phyloP scores from a whole-genome alignment of 2,329 filamentous ascomycete species.

The Talaromyces islandicus region DNA sequence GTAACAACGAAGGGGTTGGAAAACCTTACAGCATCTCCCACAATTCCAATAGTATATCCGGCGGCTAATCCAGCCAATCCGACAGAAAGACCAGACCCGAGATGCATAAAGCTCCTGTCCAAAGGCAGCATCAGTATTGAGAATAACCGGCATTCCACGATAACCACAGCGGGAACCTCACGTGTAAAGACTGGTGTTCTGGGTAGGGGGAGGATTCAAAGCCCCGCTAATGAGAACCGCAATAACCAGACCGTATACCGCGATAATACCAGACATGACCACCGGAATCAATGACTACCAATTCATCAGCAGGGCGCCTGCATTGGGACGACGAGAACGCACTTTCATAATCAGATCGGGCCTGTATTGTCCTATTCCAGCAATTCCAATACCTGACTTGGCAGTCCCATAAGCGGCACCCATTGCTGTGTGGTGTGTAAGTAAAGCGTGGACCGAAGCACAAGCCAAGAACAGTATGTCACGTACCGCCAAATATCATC shows the following conservation, averaged over 20 bases:
- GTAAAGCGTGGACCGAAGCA: constrained; percentile 15
- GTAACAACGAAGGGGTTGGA: constrained; percentile 16
- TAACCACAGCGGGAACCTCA: constrained; percentile 38
- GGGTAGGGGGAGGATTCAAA: constrained; percentile 63
- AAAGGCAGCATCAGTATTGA: constrained; percentile 14
- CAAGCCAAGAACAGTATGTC: constrained; percentile 7
- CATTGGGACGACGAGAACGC: constrained; percentile 13
- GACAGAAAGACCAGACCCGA: constrained; percentile 83
- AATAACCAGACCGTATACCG: constrained; percentile 95
- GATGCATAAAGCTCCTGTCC: constrained; percentile 79
- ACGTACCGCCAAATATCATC: constrained; percentile 50
- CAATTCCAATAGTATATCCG: constrained; percentile 92
- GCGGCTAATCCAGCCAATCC: constrained; percentile 89
- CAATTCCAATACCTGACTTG: constrained; percentile 63
- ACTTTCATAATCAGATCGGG: constrained; percentile 66
- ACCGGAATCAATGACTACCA: constrained; percentile 45
- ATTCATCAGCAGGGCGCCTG: constrained; percentile 15
- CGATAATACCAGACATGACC: constrained; percentile 98
- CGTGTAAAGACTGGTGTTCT: constrained; percentile 78
- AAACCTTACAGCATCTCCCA: constrained; percentile 71
- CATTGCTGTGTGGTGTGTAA: constrained; percentile 41
- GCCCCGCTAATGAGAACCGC: constrained; percentile 92
- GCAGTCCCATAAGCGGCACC: constrained; percentile 64
- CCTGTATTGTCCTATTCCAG: constrained; percentile 60
- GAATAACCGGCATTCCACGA: constrained; percentile 6